Conservation (phyloP, 257 asterid species). For the Solanum medicagineum region DNA sequence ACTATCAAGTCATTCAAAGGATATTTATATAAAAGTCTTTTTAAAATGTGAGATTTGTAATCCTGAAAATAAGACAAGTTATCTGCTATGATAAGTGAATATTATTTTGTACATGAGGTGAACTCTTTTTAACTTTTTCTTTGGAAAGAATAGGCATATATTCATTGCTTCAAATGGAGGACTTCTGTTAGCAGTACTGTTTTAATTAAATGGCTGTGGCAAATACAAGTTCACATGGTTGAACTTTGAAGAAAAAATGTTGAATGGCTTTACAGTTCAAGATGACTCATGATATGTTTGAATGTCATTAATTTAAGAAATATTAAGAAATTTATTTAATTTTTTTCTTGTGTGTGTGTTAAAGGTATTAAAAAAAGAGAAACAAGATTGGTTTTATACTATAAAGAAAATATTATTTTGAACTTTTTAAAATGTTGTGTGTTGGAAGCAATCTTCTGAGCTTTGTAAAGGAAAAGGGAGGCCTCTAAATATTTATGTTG, state of each 20-base stretch:
- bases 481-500: background rate
- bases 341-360: too few species aligned
- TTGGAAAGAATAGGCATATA: constrained; percentile 19
- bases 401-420: background rate
- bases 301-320: background rate
- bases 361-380: background rate
- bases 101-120: background rate
- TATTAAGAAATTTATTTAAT: background rate
- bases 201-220: background rate
- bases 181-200: constrained; percentile 4
- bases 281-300: background rate
- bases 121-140: background rate
- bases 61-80: background rate
- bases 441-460: background rate
- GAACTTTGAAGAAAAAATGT: background rate
- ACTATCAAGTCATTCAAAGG: background rate
- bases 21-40: background rate
- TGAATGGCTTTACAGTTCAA: background rate
- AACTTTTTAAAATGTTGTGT: background rate
- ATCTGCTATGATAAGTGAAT: background rate
- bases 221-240: background rate
- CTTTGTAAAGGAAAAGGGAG: background rate
- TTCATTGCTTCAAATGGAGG: constrained; percentile 48
- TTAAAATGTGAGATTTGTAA: background rate
- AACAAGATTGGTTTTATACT: background rate